Evolutionary conservation across 164 flowering plant species (phyloP), one percentile per base, ranked within the genome.

Genomic region (Magnolia sinica): DNA sequence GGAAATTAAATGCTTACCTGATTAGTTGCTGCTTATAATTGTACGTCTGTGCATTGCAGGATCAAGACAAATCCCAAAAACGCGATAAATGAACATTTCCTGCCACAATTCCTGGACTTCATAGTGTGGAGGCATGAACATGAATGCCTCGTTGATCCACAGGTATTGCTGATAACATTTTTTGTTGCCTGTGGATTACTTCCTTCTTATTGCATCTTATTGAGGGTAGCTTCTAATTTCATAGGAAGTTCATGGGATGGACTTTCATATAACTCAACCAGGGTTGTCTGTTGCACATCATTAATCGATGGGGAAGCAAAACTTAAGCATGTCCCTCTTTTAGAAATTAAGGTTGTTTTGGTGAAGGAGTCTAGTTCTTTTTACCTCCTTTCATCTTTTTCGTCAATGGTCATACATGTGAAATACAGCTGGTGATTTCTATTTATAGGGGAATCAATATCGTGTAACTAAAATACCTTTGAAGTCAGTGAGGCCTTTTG

Each of bases 41-140:
- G 58, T 78, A n/a, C 13, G 55, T 59, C 49, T 73, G 29, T 80
- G 67, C 7, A 67, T 19, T 89, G 88, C 85, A 96, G 99, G 79
- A 90, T 96, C 71, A 96, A 96, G 85, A 59, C 97, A 80, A 96
- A 94, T 76, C 97, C 99, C 2, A 96, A 96, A n/a, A 87, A 96
- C 89, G 97, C 97, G 2, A 96, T 96, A 76, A 96, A 91, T 88
- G 99, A 96, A 83, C 99, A 94, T 80, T 92, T 96, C 75, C 81
- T 96, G 77, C 99, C 99, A 63, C 86, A 96, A 7, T 96, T 96
- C 85, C 85, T 96, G 76, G 99, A 96, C 82, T 96, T 96, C 70
- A 80, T 96, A 10, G 97, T 96, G 27, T 96, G 99, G 99, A 98
- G 98, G 7, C 99, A 96, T 87, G 99, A 96, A 80, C 99, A 94